phyloP scores from a whole-genome alignment of 768 basidiomycete genomes.

The Gyrodon lividus region DNA sequence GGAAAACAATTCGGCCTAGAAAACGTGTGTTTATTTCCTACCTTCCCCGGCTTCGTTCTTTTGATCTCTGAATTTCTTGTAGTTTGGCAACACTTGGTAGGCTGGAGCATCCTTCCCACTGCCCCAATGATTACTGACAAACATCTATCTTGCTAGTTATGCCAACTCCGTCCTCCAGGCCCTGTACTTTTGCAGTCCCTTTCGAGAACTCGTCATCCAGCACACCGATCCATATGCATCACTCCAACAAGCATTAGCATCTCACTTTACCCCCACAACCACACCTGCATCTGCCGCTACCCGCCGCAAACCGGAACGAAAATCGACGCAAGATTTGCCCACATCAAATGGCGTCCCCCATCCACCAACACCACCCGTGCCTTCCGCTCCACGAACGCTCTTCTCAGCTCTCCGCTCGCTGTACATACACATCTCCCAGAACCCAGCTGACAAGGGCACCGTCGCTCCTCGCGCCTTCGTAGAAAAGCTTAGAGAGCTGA shows the following conservation, averaged over 20 bases:
- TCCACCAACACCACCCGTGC: constrained; percentile 45
- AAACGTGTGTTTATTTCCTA: constrained; percentile 65
- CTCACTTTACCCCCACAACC: constrained; percentile 21
- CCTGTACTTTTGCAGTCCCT: constrained; percentile 92
- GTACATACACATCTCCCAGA: constrained; percentile 78
- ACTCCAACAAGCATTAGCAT: constrained; percentile 33
- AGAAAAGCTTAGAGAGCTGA: constrained; percentile 89
- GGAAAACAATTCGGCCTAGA: constrained; percentile 94
- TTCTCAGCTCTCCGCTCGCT: constrained; percentile 93
- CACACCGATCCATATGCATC: constrained; percentile 50
- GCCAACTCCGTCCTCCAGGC: constrained; percentile 99
- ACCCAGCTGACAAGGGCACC: constrained; percentile 77
- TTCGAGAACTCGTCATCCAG: constrained; percentile 86
- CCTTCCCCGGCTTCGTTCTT: background rate
- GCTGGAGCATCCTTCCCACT: constrained; percentile 17
- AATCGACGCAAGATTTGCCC: constrained; percentile 36
- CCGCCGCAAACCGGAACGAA: constrained; percentile 62
- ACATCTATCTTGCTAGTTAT: constrained; percentile 55
- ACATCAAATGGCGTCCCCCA: constrained; percentile 27
- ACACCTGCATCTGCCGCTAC: constrained; percentile 27
- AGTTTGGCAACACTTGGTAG: constrained; percentile 98
- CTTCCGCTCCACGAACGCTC: constrained; percentile 67
- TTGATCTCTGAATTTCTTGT: constrained; percentile 9
- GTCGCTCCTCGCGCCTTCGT: constrained; percentile 90
- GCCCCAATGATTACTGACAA: constrained; percentile 16